Base-by-base conservation (phyloP, 345 rosid genomes). In the Crucihimalaya himalaica region DNA sequence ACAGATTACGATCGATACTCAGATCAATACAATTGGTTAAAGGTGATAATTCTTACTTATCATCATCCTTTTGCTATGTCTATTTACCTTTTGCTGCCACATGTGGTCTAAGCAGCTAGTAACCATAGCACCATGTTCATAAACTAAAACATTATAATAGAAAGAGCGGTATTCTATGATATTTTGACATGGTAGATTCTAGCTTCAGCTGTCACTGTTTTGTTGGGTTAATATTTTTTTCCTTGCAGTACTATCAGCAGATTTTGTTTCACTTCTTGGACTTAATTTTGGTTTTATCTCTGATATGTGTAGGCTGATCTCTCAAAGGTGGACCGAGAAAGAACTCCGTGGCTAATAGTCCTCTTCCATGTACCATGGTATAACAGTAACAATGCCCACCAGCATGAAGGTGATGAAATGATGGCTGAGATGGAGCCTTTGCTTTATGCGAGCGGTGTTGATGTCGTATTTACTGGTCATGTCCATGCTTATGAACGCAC, bases 401-500 rank as follows among this genome's bases (percentile, higher is more conserved):
- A 84, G 80, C 81, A 82, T 48, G 96, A 89, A 82, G 99, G 99
- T 19, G 87, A 84, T 34, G 81, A 32, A 11, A 95, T 95, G 98
- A 90, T 86, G 96, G 85, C 65, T 64, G 81, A 83, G 68, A 85
- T 90, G 93, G 99, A 95, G 83, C 94, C 94, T 42, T 76, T 95
- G 78, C 86, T 95, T 34, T 81, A 86, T 74, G 88, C 89, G 28
- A 93, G 92, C 67, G 73, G 89, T 56, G 98, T 84, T 31, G 99
- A 95, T 78, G 35, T 95, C 4, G 79, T 90, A 35, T 72, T 95
- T 19, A 81, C 97, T 35, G 99, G 99, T 14, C 97, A 92, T 68
- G 98, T 95, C 42, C 99, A 95, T 86, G 97, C 99, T 72, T 95
- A 95, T 63, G 99, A 95, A 82, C 91, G 92, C 69, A 61, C 93